These are phyloP conservation scores for Auricularia sp. DNA, from an alignment of 768 basidiomycete genomes.

Conservation along the genomic window DNA sequence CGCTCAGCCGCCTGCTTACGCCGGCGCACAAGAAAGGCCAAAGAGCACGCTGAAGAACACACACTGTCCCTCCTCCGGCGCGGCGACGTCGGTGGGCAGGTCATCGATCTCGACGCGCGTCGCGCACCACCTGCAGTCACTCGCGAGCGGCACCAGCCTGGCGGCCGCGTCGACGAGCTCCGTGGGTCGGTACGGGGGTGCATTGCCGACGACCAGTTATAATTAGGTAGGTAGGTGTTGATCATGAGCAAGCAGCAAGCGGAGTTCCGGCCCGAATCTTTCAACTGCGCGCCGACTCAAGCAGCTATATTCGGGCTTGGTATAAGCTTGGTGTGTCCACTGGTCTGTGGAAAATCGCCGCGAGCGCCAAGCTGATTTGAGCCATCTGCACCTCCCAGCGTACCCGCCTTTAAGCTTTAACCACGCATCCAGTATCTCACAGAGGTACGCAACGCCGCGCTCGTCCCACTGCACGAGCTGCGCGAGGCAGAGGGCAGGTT, in stretches of 20 bases:
- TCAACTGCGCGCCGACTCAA: too few relatives aligned
- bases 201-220: too few relatives aligned
- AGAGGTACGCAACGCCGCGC: constrained; percentile 96
- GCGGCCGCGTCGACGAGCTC: neutral
- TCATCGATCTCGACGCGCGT: neutral
- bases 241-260: too few relatives aligned
- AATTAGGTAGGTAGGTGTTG: too few relatives aligned
- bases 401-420: constrained; percentile 91
- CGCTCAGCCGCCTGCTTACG: neutral
- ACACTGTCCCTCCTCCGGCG: neutral
- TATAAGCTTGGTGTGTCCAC: too few relatives aligned
- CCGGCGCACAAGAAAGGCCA: neutral
- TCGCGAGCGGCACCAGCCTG: neutral
- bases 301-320: too few relatives aligned
- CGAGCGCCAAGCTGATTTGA: too few relatives aligned
- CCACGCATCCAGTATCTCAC: constrained; percentile 99
- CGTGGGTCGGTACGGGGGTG: too few relatives aligned
- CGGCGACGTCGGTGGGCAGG: neutral
- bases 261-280: too few relatives aligned
- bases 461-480: constrained; percentile 90
- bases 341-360: too few relatives aligned
- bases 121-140: neutral
- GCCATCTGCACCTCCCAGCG: constrained; percentile 88
- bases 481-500: constrained; percentile 86
- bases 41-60: neutral